A percentile compares a stretch with the other conserved stretches of the same genome.
Conservation (phyloP, 345 rosid genomes). For the Murraya paniculata region DNA sequence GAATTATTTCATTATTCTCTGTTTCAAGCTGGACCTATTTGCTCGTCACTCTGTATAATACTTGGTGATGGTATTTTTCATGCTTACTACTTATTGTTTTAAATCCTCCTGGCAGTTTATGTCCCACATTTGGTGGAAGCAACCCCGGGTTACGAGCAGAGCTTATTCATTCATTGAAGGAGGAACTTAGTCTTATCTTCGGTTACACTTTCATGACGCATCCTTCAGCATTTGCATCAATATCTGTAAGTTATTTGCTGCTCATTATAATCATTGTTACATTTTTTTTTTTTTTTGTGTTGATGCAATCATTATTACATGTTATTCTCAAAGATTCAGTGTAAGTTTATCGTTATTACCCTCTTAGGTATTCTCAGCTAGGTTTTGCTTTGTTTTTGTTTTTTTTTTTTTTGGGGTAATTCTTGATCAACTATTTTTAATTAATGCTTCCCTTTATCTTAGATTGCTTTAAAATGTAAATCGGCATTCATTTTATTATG, state of each 20-base stretch:
- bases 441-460: not conserved
- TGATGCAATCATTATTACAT: not conserved
- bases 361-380: not conserved
- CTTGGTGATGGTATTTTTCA: not conserved
- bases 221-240: slow-evolving; percentile 78
- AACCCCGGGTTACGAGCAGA: slow-evolving; percentile 81
- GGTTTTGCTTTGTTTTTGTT: no score
- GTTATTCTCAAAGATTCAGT: not conserved
- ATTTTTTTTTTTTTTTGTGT: no score
- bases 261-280: no score
- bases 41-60: not conserved
- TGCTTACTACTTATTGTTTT: slow-evolving; percentile 1
- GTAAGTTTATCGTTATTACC: not conserved
- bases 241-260: slow-evolving; percentile 57
- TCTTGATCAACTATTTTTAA: not conserved
- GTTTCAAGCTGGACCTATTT: not conserved
- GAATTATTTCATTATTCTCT: not conserved
- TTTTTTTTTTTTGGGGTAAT: not conserved
- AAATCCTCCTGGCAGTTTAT: slow-evolving; percentile 41
- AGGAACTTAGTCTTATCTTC: slow-evolving; percentile 69
- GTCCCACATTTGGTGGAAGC: slow-evolving; percentile 88
- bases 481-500: not conserved
- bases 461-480: not conserved
- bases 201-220: slow-evolving; percentile 61
- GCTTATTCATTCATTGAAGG: slow-evolving; percentile 74